phyloP scores from a whole-genome alignment of 73 alveolate species.

The Blepharisma stoltei region DNA sequence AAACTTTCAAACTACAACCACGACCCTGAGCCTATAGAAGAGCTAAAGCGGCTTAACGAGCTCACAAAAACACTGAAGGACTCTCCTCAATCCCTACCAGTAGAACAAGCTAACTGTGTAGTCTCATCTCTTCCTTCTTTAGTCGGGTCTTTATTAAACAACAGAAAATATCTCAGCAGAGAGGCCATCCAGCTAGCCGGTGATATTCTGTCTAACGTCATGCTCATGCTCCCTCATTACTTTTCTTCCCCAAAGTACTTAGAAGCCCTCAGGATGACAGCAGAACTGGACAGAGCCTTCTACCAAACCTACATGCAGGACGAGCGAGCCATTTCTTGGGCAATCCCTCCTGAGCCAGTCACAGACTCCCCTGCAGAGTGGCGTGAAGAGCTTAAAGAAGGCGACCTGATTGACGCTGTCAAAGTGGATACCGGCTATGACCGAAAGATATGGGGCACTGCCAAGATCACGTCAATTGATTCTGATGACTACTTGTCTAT shows the following conservation, averaged over 20 bases:
- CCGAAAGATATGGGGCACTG: conserved; percentile 68
- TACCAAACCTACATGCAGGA: neutral
- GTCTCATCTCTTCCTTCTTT: neutral
- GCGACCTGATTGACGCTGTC: conserved; percentile 66
- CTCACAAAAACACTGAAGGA: neutral
- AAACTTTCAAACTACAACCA: neutral
- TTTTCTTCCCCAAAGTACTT: conserved; percentile 9
- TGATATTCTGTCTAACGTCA: neutral
- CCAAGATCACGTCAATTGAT: conserved; percentile 30
- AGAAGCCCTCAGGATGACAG: conserved; percentile 2
- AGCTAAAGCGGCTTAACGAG: neutral
- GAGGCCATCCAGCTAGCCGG: neutral
- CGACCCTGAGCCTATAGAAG: conserved; percentile 16
- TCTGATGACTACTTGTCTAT: conserved; percentile 43
- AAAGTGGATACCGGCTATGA: conserved; percentile 53
- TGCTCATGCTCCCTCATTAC: neutral
- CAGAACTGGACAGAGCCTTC: neutral
- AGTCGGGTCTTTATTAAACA: neutral
- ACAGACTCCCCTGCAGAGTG: conserved; percentile 49
- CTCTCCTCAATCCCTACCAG: neutral
- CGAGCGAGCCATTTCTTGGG: conserved; percentile 1
- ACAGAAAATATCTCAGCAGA: neutral
- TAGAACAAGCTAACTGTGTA: neutral
- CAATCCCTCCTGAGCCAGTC: conserved; percentile 5
- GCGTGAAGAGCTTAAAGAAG: conserved; percentile 57